These are phyloP conservation scores for Pinguiococcus pyrenoidosus DNA, from an alignment of 108 stramenopile genomes.

Conservation along the genomic window DNA sequence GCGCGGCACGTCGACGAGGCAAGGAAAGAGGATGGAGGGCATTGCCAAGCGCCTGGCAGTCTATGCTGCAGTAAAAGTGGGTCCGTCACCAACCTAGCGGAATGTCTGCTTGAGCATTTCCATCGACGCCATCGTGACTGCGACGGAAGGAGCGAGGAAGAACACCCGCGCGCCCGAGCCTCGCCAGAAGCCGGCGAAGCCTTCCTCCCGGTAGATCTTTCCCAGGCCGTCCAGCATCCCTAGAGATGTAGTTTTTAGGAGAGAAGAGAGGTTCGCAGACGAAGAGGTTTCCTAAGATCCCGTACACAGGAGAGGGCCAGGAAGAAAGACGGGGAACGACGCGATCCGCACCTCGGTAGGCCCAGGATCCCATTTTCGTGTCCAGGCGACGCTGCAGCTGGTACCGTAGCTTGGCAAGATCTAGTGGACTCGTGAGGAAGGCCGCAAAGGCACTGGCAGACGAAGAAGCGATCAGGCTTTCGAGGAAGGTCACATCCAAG, in stretches of 20 bases:
- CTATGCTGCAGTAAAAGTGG: too few species aligned
- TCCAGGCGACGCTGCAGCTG: too few species aligned
- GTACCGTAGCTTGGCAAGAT: slow-evolving; percentile 81
- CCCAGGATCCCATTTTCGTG: too few species aligned
- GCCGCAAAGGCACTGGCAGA: slow-evolving; percentile 75
- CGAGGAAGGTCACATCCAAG: slow-evolving; percentile 38
- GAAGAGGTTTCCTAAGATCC: too few species aligned
- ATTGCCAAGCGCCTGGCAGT: too few species aligned
- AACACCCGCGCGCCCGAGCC: slow-evolving; percentile 84
- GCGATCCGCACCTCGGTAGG: too few species aligned
- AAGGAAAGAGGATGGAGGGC: too few species aligned
- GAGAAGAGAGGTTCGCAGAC: background rate
- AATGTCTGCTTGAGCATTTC: slow-evolving; percentile 43
- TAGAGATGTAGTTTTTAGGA: slow-evolving; percentile 19
- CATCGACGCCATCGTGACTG: slow-evolving; percentile 80
- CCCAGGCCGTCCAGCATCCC: slow-evolving; percentile 58
- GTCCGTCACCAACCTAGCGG: too few species aligned
- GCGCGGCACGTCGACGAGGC: too few species aligned
- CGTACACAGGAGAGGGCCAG: too few species aligned
- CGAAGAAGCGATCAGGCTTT: slow-evolving; percentile 55
- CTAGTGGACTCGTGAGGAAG: slow-evolving; percentile 87
- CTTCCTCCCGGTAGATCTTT: slow-evolving; percentile 42
- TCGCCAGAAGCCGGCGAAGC: slow-evolving; percentile 65
- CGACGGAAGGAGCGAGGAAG: slow-evolving; percentile 79
- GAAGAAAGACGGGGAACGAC: too few species aligned